These are phyloP conservation scores for Chlorella sorokiniana DNA, from an alignment of 139 green algal species.

Conservation along the genomic window DNA sequence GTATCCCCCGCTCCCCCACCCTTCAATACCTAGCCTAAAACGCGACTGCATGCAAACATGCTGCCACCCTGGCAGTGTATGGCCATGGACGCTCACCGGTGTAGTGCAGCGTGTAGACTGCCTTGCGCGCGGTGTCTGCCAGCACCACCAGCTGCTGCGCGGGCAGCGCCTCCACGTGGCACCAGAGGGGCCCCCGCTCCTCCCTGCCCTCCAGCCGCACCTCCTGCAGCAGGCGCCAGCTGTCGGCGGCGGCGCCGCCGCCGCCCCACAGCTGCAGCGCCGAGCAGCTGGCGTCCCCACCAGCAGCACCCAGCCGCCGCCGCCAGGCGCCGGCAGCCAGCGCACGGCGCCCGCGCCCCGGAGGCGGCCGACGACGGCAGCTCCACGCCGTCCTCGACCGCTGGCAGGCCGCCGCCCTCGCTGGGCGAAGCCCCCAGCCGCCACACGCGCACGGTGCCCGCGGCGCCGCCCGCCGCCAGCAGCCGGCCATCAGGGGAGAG, in stretches of 20 bases:
- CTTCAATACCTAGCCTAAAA: neutral
- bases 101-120: constrained; percentile 76
- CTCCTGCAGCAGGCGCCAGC: constrained; percentile 5
- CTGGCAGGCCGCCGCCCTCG: neutral
- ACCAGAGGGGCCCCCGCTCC: constrained; percentile 45
- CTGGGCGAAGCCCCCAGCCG: constrained; percentile 29
- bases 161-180: constrained; percentile 56
- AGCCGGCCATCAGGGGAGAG: constrained; percentile 54
- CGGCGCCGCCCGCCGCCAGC: constrained; percentile 55
- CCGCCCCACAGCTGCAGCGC: constrained; percentile 57
- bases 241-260: constrained; percentile 2
- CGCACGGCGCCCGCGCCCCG: neutral
- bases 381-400: neutral
- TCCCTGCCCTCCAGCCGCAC: constrained; percentile 31
- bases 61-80: no score
- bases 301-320: constrained; percentile 48
- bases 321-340: constrained; percentile 16
- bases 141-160: constrained; percentile 68
- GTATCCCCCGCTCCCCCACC: neutral
- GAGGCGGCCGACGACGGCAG: no score
- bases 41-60: neutral
- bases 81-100: neutral
- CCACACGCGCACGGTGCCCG: constrained; percentile 56
- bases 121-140: constrained; percentile 70
- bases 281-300: constrained; percentile 45